Evolutionary conservation across 805 yeast genomes (phyloP).

Genomic region (Candida insectalens): DNA sequence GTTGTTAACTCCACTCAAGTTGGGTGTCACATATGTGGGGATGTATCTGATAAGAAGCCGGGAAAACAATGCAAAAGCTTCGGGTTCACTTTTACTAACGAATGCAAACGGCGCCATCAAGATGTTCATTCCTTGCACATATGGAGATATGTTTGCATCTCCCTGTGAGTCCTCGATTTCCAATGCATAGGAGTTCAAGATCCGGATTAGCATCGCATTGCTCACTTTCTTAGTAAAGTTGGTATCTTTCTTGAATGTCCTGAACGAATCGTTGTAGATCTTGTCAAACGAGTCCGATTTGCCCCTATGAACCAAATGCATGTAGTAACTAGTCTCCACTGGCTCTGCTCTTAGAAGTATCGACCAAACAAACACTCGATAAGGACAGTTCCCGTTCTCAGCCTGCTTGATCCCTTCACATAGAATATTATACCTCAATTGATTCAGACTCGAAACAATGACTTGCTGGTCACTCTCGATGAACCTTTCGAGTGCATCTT

Average conservation of each 20-base stretch:
- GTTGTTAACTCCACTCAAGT: constrained; percentile 71
- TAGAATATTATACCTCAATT: constrained; percentile 40
- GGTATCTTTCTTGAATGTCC: constrained; percentile 72
- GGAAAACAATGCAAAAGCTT: constrained; percentile 68
- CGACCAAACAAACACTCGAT: constrained; percentile 74
- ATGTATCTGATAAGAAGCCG: constrained; percentile 52
- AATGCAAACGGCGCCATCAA: constrained; percentile 76
- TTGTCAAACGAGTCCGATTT: constrained; percentile 54
- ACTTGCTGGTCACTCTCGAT: constrained; percentile 34
- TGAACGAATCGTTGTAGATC: constrained; percentile 75
- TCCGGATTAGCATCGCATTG: constrained; percentile 59
- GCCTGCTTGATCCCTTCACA: constrained; percentile 32
- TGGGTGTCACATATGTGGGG: constrained; percentile 72
- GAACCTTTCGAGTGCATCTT: constrained; percentile 46
- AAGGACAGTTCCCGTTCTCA: constrained; percentile 44
- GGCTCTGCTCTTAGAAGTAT: constrained; percentile 59
- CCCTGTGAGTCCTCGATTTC: constrained; percentile 15
- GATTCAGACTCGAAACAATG: constrained; percentile 39
- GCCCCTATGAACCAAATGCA: constrained; percentile 42
- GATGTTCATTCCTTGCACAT: constrained; percentile 92
- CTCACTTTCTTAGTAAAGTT: constrained; percentile 53
- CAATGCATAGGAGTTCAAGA: constrained; percentile 66
- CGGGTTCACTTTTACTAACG: constrained; percentile 71
- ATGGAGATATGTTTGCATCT: constrained; percentile 28
- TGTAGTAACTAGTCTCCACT: constrained; percentile 44